Conservation (phyloP, 495 filamentous ascomycete genomes). For the Talaromyces wortmannii region DNA sequence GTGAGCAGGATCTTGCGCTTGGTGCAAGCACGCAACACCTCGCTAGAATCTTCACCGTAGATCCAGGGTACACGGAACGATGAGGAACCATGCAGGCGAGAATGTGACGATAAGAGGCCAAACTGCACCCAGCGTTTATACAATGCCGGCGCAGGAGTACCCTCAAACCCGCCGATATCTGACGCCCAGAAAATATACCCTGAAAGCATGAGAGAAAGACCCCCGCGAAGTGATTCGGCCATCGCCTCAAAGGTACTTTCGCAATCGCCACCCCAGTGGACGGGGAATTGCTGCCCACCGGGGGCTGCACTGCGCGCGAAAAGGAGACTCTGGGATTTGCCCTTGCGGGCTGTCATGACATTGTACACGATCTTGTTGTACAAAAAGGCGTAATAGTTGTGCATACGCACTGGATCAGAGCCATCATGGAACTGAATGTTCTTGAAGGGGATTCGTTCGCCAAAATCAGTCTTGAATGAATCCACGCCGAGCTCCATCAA, state of each 20-base stretch:
- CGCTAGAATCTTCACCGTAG: constrained; percentile 55
- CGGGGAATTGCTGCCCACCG: constrained; percentile 61
- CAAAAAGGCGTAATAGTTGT: constrained; percentile 67
- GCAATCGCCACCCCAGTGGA: constrained; percentile 63
- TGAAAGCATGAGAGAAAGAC: constrained; percentile 54
- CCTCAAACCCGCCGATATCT: constrained; percentile 70
- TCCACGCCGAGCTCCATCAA: constrained; percentile 63
- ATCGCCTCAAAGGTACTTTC: constrained; percentile 66
- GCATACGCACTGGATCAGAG: constrained; percentile 56
- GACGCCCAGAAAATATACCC: constrained; percentile 64
- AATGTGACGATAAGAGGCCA: constrained; percentile 60
- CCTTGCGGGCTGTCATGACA: constrained; percentile 50
- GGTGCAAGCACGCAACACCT: constrained; percentile 49
- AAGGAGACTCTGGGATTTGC: constrained; percentile 51
- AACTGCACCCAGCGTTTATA: constrained; percentile 75
- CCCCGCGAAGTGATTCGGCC: constrained; percentile 64
- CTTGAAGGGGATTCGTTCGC: constrained; percentile 57
- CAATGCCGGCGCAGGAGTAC: constrained; percentile 55
- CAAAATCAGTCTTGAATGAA: constrained; percentile 71
- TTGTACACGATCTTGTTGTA: constrained; percentile 65
- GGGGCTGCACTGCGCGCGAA: constrained; percentile 62
- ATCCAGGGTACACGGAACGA: constrained; percentile 68
- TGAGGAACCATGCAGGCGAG: constrained; percentile 51
- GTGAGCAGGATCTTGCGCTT: constrained; percentile 54
- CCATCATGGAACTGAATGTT: constrained; percentile 53